A percentile compares a stretch with the other conserved stretches of the same genome.
These are phyloP conservation scores for Colletotrichum graminicola DNA, from an alignment of 2,329 filamentous ascomycete genomes.

Conservation along the genomic window DNA sequence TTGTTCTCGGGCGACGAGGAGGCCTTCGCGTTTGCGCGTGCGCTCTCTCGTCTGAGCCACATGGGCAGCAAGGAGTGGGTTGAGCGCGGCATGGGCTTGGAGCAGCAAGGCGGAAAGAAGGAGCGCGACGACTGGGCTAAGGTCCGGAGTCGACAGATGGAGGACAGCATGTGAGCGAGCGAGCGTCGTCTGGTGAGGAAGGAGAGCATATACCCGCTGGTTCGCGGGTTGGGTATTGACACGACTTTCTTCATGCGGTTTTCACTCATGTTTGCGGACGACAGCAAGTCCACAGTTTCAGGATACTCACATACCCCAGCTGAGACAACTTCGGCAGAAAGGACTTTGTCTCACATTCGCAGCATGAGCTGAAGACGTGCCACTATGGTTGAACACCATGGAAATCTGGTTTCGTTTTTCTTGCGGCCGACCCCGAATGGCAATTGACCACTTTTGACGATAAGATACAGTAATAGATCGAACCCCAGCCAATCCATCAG, in stretches of 20 bases:
- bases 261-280: slow-evolving; percentile 7
- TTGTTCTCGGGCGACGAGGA: slow-evolving; percentile 97
- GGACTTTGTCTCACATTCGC: background rate
- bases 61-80: slow-evolving; percentile 98
- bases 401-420: background rate
- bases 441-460: background rate
- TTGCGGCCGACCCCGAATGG: background rate
- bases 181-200: slow-evolving; percentile 1
- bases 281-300: slow-evolving; percentile 16
- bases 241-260: slow-evolving; percentile 24
- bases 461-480: too few species aligned
- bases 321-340: slow-evolving; percentile 4
- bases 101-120: slow-evolving; percentile 72
- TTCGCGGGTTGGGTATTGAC: slow-evolving; percentile 8
- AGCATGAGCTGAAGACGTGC: background rate
- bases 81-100: slow-evolving; percentile 80
- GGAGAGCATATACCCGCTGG: slow-evolving; percentile 7
- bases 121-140: slow-evolving; percentile 76
- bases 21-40: slow-evolving; percentile 93
- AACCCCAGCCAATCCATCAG: slow-evolving; percentile 40
- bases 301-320: slow-evolving; percentile 33
- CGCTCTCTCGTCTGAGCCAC: slow-evolving; percentile 84
- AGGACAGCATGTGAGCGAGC: slow-evolving; percentile 71
- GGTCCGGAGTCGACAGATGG: slow-evolving; percentile 75
- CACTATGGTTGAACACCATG: background rate